phyloP scores from a whole-genome alignment of 2,329 filamentous ascomycete genomes.

The Clonostachys solani region DNA sequence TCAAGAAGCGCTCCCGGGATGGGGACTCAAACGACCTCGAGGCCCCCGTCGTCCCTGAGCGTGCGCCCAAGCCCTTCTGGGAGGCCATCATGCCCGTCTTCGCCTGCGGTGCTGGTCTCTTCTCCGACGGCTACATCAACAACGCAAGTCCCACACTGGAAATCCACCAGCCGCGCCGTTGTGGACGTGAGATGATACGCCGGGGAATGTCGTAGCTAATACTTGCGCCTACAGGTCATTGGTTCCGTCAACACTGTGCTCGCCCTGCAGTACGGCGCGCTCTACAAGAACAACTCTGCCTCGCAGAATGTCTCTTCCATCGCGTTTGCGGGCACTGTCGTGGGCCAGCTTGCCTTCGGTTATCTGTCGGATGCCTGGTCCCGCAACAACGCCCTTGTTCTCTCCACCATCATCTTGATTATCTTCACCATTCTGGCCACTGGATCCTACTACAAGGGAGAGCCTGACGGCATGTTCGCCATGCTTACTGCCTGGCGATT shows the following conservation, averaged over 20 bases:
- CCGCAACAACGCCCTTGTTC: slow-evolving; percentile 74
- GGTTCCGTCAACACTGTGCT: slow-evolving; percentile 82
- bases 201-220: not conserved
- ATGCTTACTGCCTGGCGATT: slow-evolving; percentile 79
- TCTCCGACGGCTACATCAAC: slow-evolving; percentile 90
- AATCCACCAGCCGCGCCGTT: not conserved
- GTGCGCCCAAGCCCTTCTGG: slow-evolving; percentile 10
- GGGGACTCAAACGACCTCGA: no score
- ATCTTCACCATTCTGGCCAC: slow-evolving; percentile 78
- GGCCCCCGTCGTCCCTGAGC: no score
- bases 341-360: slow-evolving; percentile 79
- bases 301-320: slow-evolving; percentile 75
- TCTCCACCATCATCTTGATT: slow-evolving; percentile 79
- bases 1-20: no score
- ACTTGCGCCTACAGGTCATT: slow-evolving; percentile 58
- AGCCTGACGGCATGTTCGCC: slow-evolving; percentile 67
- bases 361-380: slow-evolving; percentile 81
- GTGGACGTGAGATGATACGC: not conserved
- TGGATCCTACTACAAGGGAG: slow-evolving; percentile 71
- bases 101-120: slow-evolving; percentile 84
- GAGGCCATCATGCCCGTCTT: slow-evolving; percentile 59
- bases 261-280: slow-evolving; percentile 57
- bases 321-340: slow-evolving; percentile 80
- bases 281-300: slow-evolving; percentile 66
- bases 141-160: slow-evolving; percentile 46